phyloP scores from a whole-genome alignment of 225 moss, liverwort and hornwort species.

The Polytrichum commune region DNA sequence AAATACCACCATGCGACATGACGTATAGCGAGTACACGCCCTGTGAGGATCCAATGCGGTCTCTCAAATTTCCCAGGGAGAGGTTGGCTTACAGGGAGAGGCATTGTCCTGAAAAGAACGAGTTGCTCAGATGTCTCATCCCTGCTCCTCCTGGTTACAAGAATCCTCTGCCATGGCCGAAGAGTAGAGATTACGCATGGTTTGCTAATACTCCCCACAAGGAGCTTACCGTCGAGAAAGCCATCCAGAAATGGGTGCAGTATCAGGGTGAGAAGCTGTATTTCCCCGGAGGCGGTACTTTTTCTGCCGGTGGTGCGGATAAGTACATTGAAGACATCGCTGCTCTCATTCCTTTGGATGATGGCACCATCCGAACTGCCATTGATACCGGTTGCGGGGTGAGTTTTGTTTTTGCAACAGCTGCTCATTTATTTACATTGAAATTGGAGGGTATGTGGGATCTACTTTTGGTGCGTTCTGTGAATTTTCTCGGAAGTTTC shows the following conservation, averaged over 20 bases:
- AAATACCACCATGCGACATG: conserved; percentile 63
- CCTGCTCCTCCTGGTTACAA: conserved; percentile 82
- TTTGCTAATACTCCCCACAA: conserved; percentile 89
- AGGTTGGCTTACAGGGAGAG: conserved; percentile 72
- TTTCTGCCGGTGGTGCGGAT: conserved; percentile 82
- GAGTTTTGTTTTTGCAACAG: background rate
- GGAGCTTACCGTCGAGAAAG: conserved; percentile 88
- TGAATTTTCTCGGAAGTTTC: too few species aligned
- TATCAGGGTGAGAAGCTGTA: conserved; percentile 74
- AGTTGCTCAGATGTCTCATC: conserved; percentile 72
- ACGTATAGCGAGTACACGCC: conserved; percentile 86
- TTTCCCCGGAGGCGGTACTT: conserved; percentile 91
- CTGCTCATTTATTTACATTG: too few species aligned
- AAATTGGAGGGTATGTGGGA: too few species aligned
- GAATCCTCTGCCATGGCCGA: conserved; percentile 78
- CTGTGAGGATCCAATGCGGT: conserved; percentile 63
- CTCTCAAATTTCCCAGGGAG: conserved; percentile 57
- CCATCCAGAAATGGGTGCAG: conserved; percentile 93
- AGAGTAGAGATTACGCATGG: conserved; percentile 68
- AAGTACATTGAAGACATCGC: conserved; percentile 82
- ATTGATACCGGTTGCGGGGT: conserved; percentile 95
- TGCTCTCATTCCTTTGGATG: conserved; percentile 65
- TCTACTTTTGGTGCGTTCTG: too few species aligned
- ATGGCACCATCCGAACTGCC: conserved; percentile 84
- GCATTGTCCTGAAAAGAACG: conserved; percentile 66